phyloP scores from a whole-genome alignment of 2,329 filamentous ascomycete genomes.

The Hypoxylon sp. region DNA sequence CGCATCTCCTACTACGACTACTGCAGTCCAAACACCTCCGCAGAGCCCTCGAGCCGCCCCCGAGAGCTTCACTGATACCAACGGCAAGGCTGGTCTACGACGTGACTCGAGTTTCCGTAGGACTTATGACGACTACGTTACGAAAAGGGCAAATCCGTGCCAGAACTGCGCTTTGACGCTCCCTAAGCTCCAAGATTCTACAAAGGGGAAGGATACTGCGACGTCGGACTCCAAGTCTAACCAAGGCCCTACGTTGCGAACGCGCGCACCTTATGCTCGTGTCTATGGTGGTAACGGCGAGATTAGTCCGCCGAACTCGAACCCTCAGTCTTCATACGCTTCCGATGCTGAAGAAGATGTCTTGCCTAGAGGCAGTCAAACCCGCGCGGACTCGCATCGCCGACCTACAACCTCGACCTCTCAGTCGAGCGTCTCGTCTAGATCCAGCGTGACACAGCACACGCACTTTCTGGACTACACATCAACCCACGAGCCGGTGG shows the following conservation, averaged over 20 bases:
- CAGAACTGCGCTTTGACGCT: constrained; percentile 74
- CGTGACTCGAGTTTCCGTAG: constrained; percentile 67
- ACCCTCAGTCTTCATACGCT: constrained; percentile 55
- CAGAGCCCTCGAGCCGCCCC: constrained; percentile 60
- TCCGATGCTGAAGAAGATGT: constrained; percentile 61
- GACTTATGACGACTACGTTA: constrained; percentile 72
- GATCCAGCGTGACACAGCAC: constrained; percentile 59
- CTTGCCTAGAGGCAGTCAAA: constrained; percentile 33
- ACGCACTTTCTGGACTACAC: constrained; percentile 73
- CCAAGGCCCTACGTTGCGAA: constrained; percentile 66
- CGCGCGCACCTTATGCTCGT: constrained; percentile 66
- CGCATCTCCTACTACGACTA: constrained; percentile 45
- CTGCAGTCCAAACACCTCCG: constrained; percentile 64
- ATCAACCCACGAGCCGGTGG: constrained; percentile 70
- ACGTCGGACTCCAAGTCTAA: constrained; percentile 46
- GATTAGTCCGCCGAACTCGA: constrained; percentile 61
- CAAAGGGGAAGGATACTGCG: constrained; percentile 30
- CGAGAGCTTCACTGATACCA: constrained; percentile 40
- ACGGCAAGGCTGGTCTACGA: constrained; percentile 44
- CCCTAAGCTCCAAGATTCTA: constrained; percentile 56
- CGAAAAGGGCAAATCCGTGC: constrained; percentile 68
- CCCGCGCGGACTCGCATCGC: constrained; percentile 48
- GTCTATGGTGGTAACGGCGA: constrained; percentile 58
- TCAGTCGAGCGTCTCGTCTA: constrained; percentile 61
- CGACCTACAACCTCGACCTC: constrained; percentile 58